phyloP scores from a whole-genome alignment of 2,329 filamentous ascomycete genomes.

The Fusarium acutatum region DNA sequence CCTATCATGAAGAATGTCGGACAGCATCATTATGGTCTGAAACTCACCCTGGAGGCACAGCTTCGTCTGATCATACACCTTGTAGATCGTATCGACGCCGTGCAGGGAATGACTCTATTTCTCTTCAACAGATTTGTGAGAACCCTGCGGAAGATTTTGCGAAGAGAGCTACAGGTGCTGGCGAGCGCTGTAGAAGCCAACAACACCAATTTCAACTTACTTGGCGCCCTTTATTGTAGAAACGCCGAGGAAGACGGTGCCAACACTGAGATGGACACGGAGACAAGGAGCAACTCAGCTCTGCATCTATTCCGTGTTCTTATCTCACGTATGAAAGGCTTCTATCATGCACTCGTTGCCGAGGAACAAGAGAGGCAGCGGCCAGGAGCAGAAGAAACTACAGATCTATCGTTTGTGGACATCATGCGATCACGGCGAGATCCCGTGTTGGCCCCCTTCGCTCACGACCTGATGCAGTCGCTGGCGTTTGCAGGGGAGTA shows the following conservation, averaged over 20 bases:
- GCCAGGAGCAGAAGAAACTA: conserved; percentile 27
- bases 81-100: conserved; percentile 41
- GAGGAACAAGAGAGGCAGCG: conserved; percentile 37
- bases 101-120: conserved; percentile 33
- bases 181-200: conserved; percentile 20
- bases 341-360: conserved; percentile 40
- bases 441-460: conserved; percentile 49
- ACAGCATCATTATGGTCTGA: conserved; percentile 41
- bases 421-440: conserved; percentile 46
- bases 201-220: conserved; percentile 11
- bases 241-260: conserved; percentile 13
- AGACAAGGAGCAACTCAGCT: conserved; percentile 1
- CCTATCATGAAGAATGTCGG: conserved; percentile 47
- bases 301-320: conserved; percentile 32
- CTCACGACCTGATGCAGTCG: conserved; percentile 68
- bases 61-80: conserved; percentile 42
- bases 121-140: conserved; percentile 38
- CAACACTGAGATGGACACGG: background rate
- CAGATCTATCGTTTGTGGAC: conserved; percentile 45
- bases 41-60: conserved; percentile 43
- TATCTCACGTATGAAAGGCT: conserved; percentile 38
- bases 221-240: conserved; percentile 28
- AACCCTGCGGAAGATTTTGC: conserved; percentile 40
- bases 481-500: conserved; percentile 69
- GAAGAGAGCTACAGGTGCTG: conserved; percentile 38